Percentiles rank a stretch among this genome's conserved stretches.
Conservation (phyloP, 495 filamentous ascomycete genomes). For the Parmelia sp. region DNA sequence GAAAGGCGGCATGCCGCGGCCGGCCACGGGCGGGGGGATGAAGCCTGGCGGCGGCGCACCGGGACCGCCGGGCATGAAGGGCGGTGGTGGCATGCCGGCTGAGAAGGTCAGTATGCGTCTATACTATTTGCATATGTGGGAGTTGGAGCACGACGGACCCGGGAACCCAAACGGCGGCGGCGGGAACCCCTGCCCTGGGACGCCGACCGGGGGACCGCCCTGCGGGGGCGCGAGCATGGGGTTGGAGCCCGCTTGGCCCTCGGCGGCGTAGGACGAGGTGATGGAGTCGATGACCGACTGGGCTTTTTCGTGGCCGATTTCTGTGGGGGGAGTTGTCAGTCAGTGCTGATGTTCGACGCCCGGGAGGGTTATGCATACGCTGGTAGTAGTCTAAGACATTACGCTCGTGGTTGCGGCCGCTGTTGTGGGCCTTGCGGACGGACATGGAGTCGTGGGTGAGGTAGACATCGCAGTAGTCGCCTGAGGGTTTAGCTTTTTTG, state of each 20-base stretch:
- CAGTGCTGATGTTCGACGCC: no score
- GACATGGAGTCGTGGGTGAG: slow-evolving; percentile 99
- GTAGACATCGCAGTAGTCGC: slow-evolving; percentile 99
- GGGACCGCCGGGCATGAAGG: slow-evolving; percentile 46
- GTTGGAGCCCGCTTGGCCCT: slow-evolving; percentile 78
- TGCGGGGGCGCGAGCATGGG: slow-evolving; percentile 68
- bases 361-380: no score
- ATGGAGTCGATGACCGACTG: slow-evolving; percentile 97
- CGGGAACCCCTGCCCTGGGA: slow-evolving; percentile 33
- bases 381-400: slow-evolving; percentile 99
- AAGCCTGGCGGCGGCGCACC: slow-evolving; percentile 35
- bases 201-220: slow-evolving; percentile 29
- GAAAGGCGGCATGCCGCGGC: slow-evolving; percentile 61
- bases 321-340: slow-evolving; percentile 44
- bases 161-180: slow-evolving; percentile 51
- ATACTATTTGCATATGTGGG: no score
- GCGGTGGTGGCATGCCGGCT: slow-evolving; percentile 50
- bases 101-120: no score
- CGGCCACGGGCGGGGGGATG: slow-evolving; percentile 46
- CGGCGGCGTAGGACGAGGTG: slow-evolving; percentile 87
- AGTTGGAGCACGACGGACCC: slow-evolving; percentile 35
- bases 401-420: slow-evolving; percentile 88
- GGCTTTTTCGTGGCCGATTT: slow-evolving; percentile 97
- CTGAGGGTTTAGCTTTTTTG: slow-evolving; percentile 40
- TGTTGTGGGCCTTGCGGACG: slow-evolving; percentile 97